Conservation (phyloP, 2,329 filamentous ascomycete genomes). For the Helminthosporium solani region DNA sequence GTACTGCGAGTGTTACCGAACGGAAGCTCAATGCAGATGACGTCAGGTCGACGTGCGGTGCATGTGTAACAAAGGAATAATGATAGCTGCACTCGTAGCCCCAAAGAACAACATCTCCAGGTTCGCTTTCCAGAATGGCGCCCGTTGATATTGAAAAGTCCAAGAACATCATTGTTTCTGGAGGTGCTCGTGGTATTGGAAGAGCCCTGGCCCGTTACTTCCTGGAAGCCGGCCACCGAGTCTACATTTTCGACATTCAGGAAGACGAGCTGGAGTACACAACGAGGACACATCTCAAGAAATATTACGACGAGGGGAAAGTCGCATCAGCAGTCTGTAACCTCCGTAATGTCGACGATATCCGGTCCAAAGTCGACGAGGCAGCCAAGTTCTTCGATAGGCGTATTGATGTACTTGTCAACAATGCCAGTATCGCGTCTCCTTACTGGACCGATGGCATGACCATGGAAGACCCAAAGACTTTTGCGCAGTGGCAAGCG, state of each 20-base stretch:
- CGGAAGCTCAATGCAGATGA: slow-evolving; percentile 5
- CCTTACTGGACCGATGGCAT: slow-evolving; percentile 48
- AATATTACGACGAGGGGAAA: slow-evolving; percentile 38
- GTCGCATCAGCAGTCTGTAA: slow-evolving; percentile 46
- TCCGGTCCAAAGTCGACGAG: slow-evolving; percentile 43
- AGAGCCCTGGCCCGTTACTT: slow-evolving; percentile 50
- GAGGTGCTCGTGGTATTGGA: slow-evolving; percentile 52
- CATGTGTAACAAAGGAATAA: neutral
- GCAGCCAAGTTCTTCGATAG: slow-evolving; percentile 48
- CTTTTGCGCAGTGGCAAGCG: slow-evolving; percentile 49
- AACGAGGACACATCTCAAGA: slow-evolving; percentile 43
- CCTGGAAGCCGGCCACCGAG: slow-evolving; percentile 47
- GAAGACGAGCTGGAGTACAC: slow-evolving; percentile 39
- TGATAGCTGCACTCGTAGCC: neutral
- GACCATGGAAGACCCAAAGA: slow-evolving; percentile 49
- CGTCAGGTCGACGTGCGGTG: slow-evolving; percentile 9
- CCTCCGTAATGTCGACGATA: slow-evolving; percentile 46
- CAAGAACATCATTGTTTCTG: slow-evolving; percentile 43
- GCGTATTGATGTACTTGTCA: slow-evolving; percentile 43
- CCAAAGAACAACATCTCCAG: neutral
- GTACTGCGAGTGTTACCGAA: too few relatives aligned
- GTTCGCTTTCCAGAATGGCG: slow-evolving; percentile 11
- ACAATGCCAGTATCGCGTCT: slow-evolving; percentile 40
- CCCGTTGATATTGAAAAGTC: slow-evolving; percentile 14
- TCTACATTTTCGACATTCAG: slow-evolving; percentile 51